phyloP scores from a whole-genome alignment of 495 filamentous ascomycete genomes.

The Podospora anserina region DNA sequence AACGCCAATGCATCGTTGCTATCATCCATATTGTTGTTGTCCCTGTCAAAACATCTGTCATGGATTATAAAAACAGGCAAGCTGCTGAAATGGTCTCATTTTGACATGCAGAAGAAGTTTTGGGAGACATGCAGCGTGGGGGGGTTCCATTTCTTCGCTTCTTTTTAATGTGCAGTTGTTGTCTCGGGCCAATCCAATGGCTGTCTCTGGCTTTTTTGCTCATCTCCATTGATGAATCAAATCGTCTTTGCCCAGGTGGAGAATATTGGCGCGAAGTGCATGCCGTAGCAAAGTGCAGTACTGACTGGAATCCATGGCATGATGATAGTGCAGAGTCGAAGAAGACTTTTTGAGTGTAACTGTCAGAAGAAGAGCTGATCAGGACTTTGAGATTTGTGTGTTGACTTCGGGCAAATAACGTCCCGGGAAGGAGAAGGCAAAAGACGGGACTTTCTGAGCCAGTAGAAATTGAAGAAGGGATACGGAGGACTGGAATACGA shows the following conservation, averaged over 20 bases:
- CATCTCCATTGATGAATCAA: slow-evolving; percentile 5
- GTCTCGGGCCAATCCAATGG: slow-evolving; percentile 5
- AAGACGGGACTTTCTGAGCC: background rate
- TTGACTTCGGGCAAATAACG: background rate
- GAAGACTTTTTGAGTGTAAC: background rate
- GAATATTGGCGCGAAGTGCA: background rate
- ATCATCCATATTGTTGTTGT: background rate
- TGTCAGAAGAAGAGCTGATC: background rate
- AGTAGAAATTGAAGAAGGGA: background rate
- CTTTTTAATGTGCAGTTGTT: background rate
- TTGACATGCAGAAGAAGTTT: slow-evolving; percentile 6
- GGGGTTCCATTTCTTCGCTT: background rate
- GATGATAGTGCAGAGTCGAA: background rate
- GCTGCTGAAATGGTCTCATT: slow-evolving; percentile 5
- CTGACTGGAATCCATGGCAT: background rate
- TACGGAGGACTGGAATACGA: background rate
- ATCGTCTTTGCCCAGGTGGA: background rate
- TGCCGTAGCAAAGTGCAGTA: background rate
- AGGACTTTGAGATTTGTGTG: background rate
- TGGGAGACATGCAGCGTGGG: slow-evolving; percentile 10
- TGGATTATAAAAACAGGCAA: background rate
- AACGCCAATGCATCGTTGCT: background rate
- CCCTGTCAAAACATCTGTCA: background rate
- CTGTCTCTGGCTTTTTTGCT: background rate
- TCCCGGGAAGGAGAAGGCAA: background rate